Base-by-base conservation (phyloP, 2,329 filamentous ascomycete species). In the Fusarium temperatum region DNA sequence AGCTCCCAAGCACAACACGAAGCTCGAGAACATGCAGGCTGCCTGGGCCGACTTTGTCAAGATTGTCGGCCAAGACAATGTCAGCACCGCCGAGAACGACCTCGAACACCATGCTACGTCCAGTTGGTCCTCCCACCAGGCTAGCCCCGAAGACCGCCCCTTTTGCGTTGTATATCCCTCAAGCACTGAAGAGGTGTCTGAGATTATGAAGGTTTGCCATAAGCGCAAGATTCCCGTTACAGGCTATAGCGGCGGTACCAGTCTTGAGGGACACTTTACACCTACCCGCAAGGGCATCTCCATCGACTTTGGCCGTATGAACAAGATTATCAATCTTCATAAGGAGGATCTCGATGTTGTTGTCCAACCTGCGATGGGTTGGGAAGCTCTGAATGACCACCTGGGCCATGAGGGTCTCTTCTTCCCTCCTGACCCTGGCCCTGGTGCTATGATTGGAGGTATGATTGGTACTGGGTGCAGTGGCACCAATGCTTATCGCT, bases 401-500 rank as follows among this genome's bases (percentile, higher is more conserved):
- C 87, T 98, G 24, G 87, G 85, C 12, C 87, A 90, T 55, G 87
- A 94, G 68, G 93, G 92, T 35, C 88, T 98, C 8, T 97, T 98
- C 87, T 98, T 98, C 84, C 95, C 95, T 28, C 95, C 94, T 2
- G 95, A 98, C 81, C 95, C 95, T 24, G 95, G 95, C 60, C 95
- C 95, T 59, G 94, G 95, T 24, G 95, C 95, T 70, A 94, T 94
- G 91, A 98, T 98, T 77, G 95, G 95, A 65, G 95, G 95, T 63
- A 95, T 95, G 93, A 90, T 95, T 39, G 93, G 92, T 28, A 95
- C 93, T 6, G 89, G 89, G 41, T 90, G 88, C 84, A 89, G 87
- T 79, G 95, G 95, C 67, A 98, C 95, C 20, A 98, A 98, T 81
- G 92, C 95, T 22, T 97, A 97, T 84, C 89, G 95, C 66, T 98